Evolutionary conservation across 169 alveolate species (phyloP), one percentile per base, ranked within the genome.

Genomic region (Hepatocystis sp.): DNA sequence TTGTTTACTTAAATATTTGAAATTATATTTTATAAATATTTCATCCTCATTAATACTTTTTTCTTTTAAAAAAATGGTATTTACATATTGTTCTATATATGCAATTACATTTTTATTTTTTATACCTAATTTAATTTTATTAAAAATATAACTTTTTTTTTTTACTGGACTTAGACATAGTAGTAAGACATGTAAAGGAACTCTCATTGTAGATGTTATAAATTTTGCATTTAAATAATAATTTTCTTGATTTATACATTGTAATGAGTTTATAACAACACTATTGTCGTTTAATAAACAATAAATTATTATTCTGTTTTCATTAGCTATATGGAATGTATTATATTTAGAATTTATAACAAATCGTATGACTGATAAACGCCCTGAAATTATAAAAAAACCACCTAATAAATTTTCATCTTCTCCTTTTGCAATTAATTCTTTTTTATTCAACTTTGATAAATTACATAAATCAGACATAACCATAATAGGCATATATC

Each of bases 371-470:
- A 98, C 93, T 86, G 97, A 96, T 91, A 98, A 99, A 88, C 96
- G 94, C 30, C 99, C 99, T 84, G 98, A 98, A 56, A 98, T 93
- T 47, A 99, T 97, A 86, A 99, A 99, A 90, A 97, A 98, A 7
- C 99, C 99, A 21, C 99, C 99, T 46, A 97, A 96, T 88, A 98
- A 99, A 85, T 97, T 97, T 61, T 94, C 93, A 86, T 99, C 99
- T 88, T 99, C 99, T 42, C 99, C 98, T 71, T 94, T 95, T 56
- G 95, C 85, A 27, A 96, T 96, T 93, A 98, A 88, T 88, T 97
- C 99, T 34, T 95, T 92, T 19, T 97, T 95, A 44, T 95, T 91
- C 91, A 96, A 76, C 10, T 96, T 97, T 76, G 86, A 88, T 42
- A 98, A 91, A 85, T 98, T 97, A 85, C 99, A 99, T 47, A 94